Evolutionary conservation across 306 rosid species (phyloP), one percentile per base, ranked within the genome.

Genomic region (Inga laurina): DNA sequence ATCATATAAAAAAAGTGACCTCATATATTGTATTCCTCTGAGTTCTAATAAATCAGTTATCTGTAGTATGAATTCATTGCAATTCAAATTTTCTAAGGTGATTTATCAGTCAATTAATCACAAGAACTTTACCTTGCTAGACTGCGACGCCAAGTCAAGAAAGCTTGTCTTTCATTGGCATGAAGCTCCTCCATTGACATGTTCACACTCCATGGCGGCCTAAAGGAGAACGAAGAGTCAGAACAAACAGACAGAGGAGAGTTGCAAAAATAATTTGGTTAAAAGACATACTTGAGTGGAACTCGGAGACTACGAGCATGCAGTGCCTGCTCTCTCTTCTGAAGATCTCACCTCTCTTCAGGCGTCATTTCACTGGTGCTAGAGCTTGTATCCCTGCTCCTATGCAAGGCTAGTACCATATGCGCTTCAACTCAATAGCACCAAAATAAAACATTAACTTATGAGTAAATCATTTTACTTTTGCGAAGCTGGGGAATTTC

Each of bases 171-270:
- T 83, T 96, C 99, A 80, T 88, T 96, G 39, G 84, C 86, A 78
- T 96, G 95, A 70, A 96, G 99, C 92, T 92, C 91, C 18, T 92
- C 95, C 45, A 91, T 87, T 7, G 98, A 90, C 97, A 96, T 96
- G 37, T 56, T 82, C 34, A 94, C 72, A 77, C 48, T 91, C 99
- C 98, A 96, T 0, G 84, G 87, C 7, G 98, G 99, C 85, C 99
- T 89, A 82, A 62, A 81, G 45, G 48, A 62, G 81, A 51, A 76
- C 4, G 32, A 13, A 75, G 52, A 74, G 66, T 89, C 57, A 68
- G 57, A 48, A 16, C 6, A 46, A 74, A 48, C 54, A 68, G 41
- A 39, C 22, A 39, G 41, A 49, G 15, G 72, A 48, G 51, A 64
- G n/a, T 19, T 10, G 2, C 51, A 72, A 80, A 59, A 32, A 22